Base-by-base conservation (phyloP, 108 stramenopile genomes). In the Epithemia pelagica region DNA sequence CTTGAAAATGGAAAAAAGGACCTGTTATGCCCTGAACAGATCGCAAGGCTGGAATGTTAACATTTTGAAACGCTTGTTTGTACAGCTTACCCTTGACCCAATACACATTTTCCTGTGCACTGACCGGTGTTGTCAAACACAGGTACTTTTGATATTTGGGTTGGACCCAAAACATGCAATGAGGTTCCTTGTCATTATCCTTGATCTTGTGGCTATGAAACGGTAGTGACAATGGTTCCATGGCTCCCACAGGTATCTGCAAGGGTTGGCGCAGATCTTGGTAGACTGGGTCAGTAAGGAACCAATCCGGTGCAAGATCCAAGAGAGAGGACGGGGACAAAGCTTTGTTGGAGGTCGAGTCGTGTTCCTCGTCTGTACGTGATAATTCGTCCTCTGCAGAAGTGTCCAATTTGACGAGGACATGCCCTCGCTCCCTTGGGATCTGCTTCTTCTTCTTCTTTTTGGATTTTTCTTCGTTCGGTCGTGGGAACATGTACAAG, bases 1-100 rank as follows among this genome's bases (percentile, higher is more conserved):
- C 94, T 68, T 95, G 90, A 71, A 91, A 95, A 67, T 95, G 94
- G 67, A 95, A 95, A 74, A 95, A 92, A 30, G 94, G 90, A 31
- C 82, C 84, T 21, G 84, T 83, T 32, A 52, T 60, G 10, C 37
- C 37, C 10, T 5, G 10, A 15, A 15, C 37, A 10, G 10, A 15
- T 10, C 5, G 10, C 37, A 46, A 46, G 15, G 37, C 5, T 5
- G 37, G 37, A 10, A 46, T 10, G 5, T 5, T 5, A 15, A 46
- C 37, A 46, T 46, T 46, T 5, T 5, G 15, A 46, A 46, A 87
- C 24, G 73, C 75, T 62, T 89, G 88, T 58, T 92, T 95, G 77
- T 75, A 87, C 51, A 95, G 72, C 10, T 70, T 51, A 22, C 94
- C 94, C 64, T 85, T 67, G 25, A 90, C 84, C 74, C 82, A 83